A percentile compares a stretch with the other conserved stretches of the same genome.
Conservation (phyloP, 208 protist genomes). For the Leishmania mexicana region DNA sequence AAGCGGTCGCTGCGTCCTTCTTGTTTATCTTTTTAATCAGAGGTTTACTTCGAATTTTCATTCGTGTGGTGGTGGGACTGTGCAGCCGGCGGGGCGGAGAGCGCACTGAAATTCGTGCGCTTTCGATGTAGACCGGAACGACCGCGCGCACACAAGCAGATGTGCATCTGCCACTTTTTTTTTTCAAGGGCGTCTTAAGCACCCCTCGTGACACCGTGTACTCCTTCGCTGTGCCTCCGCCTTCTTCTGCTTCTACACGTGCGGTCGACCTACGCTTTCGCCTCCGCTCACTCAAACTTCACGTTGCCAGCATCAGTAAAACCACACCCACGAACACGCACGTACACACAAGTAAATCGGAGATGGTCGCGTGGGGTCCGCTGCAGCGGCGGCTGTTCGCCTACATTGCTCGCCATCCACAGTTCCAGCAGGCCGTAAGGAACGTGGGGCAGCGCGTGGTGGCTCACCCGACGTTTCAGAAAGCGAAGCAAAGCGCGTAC, state of each 20-base stretch:
- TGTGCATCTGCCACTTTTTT: too few species aligned
- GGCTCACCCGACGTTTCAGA: slow-evolving; percentile 29
- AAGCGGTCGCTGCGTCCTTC: not conserved
- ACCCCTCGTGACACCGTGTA: not conserved
- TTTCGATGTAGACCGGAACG: not conserved
- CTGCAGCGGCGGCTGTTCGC: slow-evolving; percentile 43
- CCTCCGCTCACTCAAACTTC: not conserved
- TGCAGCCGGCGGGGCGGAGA: not conserved
- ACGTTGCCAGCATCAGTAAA: not conserved
- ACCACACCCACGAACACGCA: not conserved
- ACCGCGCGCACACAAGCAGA: not conserved
- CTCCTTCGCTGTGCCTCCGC: slow-evolving; percentile 10
- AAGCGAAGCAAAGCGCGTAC: slow-evolving; percentile 18
- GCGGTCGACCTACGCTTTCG: not conserved
- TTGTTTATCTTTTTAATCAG: not conserved
- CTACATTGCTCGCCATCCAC: slow-evolving; percentile 38
- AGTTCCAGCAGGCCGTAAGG: slow-evolving; percentile 35
- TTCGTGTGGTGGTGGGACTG: not conserved
- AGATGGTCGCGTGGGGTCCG: slow-evolving; percentile 41
- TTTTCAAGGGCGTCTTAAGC: not conserved
- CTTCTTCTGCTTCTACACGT: not conserved
- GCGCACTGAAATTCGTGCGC: not conserved
- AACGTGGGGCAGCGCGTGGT: slow-evolving; percentile 26
- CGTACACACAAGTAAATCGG: not conserved
- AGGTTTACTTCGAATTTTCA: not conserved